These are phyloP conservation scores for Boletellus sp. DNA, from an alignment of 768 basidiomycete species.

Conservation along the genomic window DNA sequence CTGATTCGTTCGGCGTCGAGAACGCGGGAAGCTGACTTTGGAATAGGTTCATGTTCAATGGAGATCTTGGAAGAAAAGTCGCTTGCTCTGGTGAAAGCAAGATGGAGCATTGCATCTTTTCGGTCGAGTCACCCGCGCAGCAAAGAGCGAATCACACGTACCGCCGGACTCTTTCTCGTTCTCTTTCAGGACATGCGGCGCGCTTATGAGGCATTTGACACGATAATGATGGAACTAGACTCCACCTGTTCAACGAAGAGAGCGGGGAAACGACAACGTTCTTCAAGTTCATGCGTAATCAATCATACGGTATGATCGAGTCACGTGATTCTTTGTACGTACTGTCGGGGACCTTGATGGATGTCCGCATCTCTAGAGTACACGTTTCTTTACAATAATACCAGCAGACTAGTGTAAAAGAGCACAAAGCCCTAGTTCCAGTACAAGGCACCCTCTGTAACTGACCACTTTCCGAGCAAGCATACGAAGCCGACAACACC, in stretches of 20 bases:
- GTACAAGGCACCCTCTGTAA: slow-evolving; percentile 36
- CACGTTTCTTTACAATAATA: neutral
- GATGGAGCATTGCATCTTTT: neutral
- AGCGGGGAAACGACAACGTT: slow-evolving; percentile 15
- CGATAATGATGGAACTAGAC: slow-evolving; percentile 20
- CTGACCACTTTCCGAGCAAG: slow-evolving; percentile 53
- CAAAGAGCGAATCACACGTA: slow-evolving; percentile 24
- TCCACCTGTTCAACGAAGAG: slow-evolving; percentile 1
- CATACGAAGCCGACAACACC: slow-evolving; percentile 60
- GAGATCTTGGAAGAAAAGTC: slow-evolving; percentile 48
- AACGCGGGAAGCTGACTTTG: slow-evolving; percentile 64
- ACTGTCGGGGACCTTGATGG: neutral
- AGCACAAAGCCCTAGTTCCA: slow-evolving; percentile 31
- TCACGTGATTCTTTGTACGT: slow-evolving; percentile 17
- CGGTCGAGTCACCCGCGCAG: neutral
- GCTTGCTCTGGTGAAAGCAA: slow-evolving; percentile 36
- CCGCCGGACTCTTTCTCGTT: slow-evolving; percentile 42
- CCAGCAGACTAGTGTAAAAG: slow-evolving; percentile 12
- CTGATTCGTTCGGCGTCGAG: slow-evolving; percentile 60
- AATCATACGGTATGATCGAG: neutral
- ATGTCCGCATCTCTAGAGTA: slow-evolving; percentile 5
- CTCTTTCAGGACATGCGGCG: slow-evolving; percentile 50
- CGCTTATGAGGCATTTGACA: slow-evolving; percentile 63
- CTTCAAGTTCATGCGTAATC: neutral
- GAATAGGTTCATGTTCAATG: slow-evolving; percentile 56